Base-by-base conservation (phyloP, 2,329 filamentous ascomycete species). In the Sporothrix euskadiensis region DNA sequence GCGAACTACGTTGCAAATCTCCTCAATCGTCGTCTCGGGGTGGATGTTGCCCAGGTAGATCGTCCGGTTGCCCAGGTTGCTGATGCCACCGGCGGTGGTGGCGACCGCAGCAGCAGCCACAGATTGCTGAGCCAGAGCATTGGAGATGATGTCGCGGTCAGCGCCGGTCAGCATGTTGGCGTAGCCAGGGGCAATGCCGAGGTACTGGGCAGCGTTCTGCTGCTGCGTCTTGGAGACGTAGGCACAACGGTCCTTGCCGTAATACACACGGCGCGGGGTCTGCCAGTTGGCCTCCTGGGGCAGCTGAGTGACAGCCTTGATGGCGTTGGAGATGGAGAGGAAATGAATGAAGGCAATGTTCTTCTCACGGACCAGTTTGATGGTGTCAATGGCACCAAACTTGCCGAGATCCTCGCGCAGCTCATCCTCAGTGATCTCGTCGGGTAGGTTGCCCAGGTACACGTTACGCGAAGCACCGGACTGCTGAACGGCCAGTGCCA, bases 181-280 rank as follows among this genome's bases (percentile, higher is more conserved):
- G 80, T 98, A 98, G 39, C 95, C 95, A 52, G 96, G 96, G 26
- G 96, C 94, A 79, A 99, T 99, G 72, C 96, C 96, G 32, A 99
- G 88, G 81, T 98, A 99, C 83, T 99, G 96, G 47, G 96, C 96
- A 8, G 96, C 96, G 79, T 99, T 99, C 83, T 99, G 96, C 85
- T 99, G 96, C 84, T 99, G 96, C 0, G 96, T 99, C 88, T 99
- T 99, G 74, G 96, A 99, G 71, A 99, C 95, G 79, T 99, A 99
- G 22, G 96, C 96, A 80, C 96, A 99, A 75, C 96, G 90, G 81
- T 99, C 96, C 86, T 99, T 99, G 83, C 96, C 96, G 79, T 99
- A 99, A 87, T 97, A 98, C 12, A 99, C 96, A 71, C 96, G 92
- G 77, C 94, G 92, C 71, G 96, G 96, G 9, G 94, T 89, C 82